Evolutionary conservation across 768 basidiomycete species (phyloP), one percentile per base, ranked within the genome.

Genomic region (Psilocybe azurescens): DNA sequence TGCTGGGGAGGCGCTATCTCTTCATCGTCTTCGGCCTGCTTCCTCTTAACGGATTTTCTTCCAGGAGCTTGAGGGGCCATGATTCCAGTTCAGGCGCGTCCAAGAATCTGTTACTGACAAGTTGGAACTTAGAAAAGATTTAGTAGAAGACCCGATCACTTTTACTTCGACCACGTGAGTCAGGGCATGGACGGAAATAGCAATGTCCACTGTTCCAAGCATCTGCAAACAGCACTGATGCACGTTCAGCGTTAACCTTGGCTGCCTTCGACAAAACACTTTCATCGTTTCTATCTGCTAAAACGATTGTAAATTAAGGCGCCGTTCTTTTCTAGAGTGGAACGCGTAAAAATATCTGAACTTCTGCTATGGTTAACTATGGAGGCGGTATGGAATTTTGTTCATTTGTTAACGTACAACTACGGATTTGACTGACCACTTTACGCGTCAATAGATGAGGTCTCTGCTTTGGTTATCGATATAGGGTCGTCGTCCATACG

Each of bases 391-490:
- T 44, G 89, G 66, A 49, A 48, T 52, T 53, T 13, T 39, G 36
- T 28, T 50, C 24, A 38, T 18, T 38, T n/a, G 29, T 58, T 44
- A 56, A 38, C 41, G 9, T 50, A 9, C n/a, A 62, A 2, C 53
- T 60, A 59, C 36, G 62, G 39, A 9, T 14, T 44, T 16, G 11
- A 14, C 14, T 44, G 41, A 44, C 11, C 41, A 32, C 59, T 62
- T 18, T 59, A 36, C 56, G n/a, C 36, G 39, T 46, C 5, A 38
- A 18, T 64, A 97, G 96, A 98, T 73, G 96, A 98, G 79, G 95
- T 99, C n/a, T 91, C 95, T 38, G 97, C 97, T 32, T 80, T 99
- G 56, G 97, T 99, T 24, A 79, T 99, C 39, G 97, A 99, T 79
- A 91, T 99, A 72, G 97, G 97, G 30, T 82, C 92, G 10, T 90